Conservation (phyloP, 129 eudicot genomes). For the Flaveria brownii region DNA sequence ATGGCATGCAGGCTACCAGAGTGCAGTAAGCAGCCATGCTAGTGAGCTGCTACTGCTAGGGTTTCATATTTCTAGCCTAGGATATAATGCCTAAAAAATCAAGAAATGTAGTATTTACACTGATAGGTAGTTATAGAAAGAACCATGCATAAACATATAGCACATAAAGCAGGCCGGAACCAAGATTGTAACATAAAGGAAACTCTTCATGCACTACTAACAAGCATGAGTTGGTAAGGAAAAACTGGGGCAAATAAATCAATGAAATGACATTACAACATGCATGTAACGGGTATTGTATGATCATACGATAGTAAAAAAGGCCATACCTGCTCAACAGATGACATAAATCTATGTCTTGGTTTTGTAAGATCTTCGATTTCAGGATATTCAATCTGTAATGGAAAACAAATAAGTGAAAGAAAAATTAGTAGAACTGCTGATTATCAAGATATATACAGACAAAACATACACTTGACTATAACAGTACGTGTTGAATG, state of each 20-base stretch:
- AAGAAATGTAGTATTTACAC: not conserved
- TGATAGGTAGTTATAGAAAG: not conserved
- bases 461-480: not conserved
- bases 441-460: not conserved
- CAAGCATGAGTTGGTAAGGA: too few species aligned
- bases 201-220: not conserved
- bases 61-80: constrained; percentile 1
- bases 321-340: constrained; percentile 78
- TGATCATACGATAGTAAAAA: not conserved
- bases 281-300: not conserved
- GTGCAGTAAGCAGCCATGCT: not conserved
- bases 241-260: too few species aligned
- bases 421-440: not conserved
- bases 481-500: not conserved
- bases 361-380: constrained; percentile 89
- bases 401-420: not conserved
- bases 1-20: not conserved
- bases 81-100: not conserved
- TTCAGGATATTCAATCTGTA: constrained; percentile 96
- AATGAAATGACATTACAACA: not conserved
- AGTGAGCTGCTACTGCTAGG: not conserved
- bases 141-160: not conserved
- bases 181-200: not conserved
- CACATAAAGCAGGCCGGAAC: not conserved
- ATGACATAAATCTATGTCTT: constrained; percentile 97